Evolutionary conservation across 1,284 basidiomycete species (phyloP).

Genomic region (Pyrrhoderma lamaoense): DNA sequence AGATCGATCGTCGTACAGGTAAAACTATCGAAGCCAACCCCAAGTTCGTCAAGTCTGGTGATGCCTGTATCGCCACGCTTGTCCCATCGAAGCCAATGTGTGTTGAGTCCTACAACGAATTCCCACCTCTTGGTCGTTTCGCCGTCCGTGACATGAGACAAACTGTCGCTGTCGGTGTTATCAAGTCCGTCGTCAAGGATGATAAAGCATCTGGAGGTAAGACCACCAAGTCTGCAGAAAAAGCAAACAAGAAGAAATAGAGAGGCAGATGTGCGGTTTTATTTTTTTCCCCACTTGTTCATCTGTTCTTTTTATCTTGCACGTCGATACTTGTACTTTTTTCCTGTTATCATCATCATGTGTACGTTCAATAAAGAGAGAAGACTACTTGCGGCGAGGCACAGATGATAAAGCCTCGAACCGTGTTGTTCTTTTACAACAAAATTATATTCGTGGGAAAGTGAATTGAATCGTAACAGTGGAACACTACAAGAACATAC

Average conservation of each 20-base stretch:
- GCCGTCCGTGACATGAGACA: slow-evolving; percentile 98
- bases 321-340: slow-evolving; percentile 30
- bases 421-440: slow-evolving; percentile 2
- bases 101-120: slow-evolving; percentile 96
- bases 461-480: too few species aligned
- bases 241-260: slow-evolving; percentile 95
- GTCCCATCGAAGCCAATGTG: slow-evolving; percentile 97
- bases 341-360: slow-evolving; percentile 25
- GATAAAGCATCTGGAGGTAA: slow-evolving; percentile 77
- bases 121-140: slow-evolving; percentile 99
- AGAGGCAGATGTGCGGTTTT: slow-evolving; percentile 36
- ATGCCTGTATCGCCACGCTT: slow-evolving; percentile 96
- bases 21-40: slow-evolving; percentile 84
- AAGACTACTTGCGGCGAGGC: slow-evolving; percentile 19
- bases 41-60: slow-evolving; percentile 97
- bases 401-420: slow-evolving; percentile 17
- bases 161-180: slow-evolving; percentile 96
- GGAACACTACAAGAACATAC: too few species aligned
- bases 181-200: slow-evolving; percentile 93
- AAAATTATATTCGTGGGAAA: neutral
- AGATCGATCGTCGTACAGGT: slow-evolving; percentile 98
- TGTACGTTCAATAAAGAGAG: slow-evolving; percentile 44
- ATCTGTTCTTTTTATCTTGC: slow-evolving; percentile 31
- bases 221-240: slow-evolving; percentile 94
- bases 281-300: slow-evolving; percentile 37